Evolutionary conservation across 78 protist species (phyloP).

Genomic region (Dictyostelium citrinum): DNA sequence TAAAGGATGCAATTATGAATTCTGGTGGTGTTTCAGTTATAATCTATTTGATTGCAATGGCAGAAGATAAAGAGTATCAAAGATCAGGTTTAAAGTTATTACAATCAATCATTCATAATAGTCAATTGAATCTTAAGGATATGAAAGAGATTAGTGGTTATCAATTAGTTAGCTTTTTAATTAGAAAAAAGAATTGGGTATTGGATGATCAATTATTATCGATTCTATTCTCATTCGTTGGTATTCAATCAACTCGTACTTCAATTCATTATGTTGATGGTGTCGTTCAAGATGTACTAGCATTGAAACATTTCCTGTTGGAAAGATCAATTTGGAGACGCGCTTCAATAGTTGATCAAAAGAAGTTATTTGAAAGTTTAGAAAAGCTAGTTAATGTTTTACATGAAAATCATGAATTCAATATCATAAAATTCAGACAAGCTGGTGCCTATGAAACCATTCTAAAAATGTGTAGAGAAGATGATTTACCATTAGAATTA

Average conservation of each 20-base stretch:
- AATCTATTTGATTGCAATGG: slow-evolving; percentile 38
- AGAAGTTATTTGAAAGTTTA: slow-evolving; percentile 47
- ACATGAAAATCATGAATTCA: slow-evolving; percentile 61
- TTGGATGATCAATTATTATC: slow-evolving; percentile 37
- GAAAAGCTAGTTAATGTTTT: slow-evolving; percentile 33
- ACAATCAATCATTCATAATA: slow-evolving; percentile 22
- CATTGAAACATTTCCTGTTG: slow-evolving; percentile 62
- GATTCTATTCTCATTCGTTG: slow-evolving; percentile 56
- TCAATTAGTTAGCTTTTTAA: slow-evolving; percentile 48
- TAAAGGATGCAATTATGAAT: slow-evolving; percentile 37
- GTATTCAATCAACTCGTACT: slow-evolving; percentile 43
- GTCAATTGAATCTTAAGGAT: slow-evolving; percentile 46
- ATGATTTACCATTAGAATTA: slow-evolving; percentile 51
- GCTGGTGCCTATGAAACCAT: slow-evolving; percentile 76
- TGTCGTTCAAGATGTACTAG: slow-evolving; percentile 48
- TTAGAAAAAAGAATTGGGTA: slow-evolving; percentile 51
- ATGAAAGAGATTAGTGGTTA: slow-evolving; percentile 76
- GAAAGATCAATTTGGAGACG: slow-evolving; percentile 77
- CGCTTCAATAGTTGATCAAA: slow-evolving; percentile 51
- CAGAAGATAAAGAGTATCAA: slow-evolving; percentile 59
- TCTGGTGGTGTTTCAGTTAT: slow-evolving; percentile 72
- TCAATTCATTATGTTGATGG: slow-evolving; percentile 59
- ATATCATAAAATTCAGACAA: slow-evolving; percentile 56
- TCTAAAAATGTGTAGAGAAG: slow-evolving; percentile 53
- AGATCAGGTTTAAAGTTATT: slow-evolving; percentile 19